phyloP scores from a whole-genome alignment of 306 rosid species.

The Calophaca sinica region DNA sequence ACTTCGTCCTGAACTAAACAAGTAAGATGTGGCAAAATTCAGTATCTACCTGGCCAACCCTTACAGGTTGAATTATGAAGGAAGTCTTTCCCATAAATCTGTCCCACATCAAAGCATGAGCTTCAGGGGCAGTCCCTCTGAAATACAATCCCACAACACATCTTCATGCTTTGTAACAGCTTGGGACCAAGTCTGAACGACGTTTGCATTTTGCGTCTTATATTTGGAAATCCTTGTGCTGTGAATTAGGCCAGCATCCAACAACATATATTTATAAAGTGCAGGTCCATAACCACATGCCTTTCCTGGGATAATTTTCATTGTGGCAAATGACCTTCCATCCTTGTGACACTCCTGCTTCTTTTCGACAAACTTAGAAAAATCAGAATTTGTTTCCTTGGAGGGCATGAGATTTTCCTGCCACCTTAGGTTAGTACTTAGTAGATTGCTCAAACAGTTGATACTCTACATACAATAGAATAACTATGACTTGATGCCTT shows the following conservation, averaged over 20 bases:
- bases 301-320: background rate
- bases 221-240: background rate
- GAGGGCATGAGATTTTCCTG: background rate
- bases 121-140: background rate
- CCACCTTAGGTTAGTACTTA: background rate
- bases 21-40: background rate
- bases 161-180: too few relatives aligned
- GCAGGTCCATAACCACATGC: background rate
- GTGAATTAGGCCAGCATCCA: background rate
- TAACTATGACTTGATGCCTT: background rate
- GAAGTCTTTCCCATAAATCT: background rate
- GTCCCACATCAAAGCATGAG: background rate
- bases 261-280: background rate
- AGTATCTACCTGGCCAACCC: background rate
- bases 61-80: background rate
- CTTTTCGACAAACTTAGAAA: background rate
- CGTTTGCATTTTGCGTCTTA: background rate
- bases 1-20: background rate
- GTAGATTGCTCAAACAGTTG: background rate
- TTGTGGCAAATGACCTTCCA: background rate
- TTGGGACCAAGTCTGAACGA: background rate
- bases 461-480: background rate
- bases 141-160: background rate
- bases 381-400: background rate
- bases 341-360: background rate